Evolutionary conservation across 2,329 filamentous ascomycete species (phyloP), one percentile per base, ranked within the genome.

Genomic region (Paradendryphiella salina): DNA sequence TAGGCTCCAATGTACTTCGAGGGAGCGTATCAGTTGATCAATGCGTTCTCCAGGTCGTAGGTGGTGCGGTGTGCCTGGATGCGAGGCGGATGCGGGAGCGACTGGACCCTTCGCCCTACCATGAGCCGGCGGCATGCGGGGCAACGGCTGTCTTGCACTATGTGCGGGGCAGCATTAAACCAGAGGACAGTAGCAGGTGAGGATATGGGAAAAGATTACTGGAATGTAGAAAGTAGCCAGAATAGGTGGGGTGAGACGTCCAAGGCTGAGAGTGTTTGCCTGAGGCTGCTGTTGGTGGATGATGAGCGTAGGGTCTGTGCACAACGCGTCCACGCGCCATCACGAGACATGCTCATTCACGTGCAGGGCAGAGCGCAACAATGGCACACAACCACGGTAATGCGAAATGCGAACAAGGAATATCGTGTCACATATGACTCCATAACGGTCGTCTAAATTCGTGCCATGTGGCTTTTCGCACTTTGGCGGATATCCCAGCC

Each of bases 401-500:
- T 31, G 13, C 23, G 17, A 18, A 36, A 33, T 31, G 31, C 36
- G 31, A 31, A 20, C 29, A 37, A 47, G 39, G 38, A 50, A 46
- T 23, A 39, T 46, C 21, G 29, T 53, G 45, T 50, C 54, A 35
- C 28, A 31, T 54, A 50, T 60, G 57, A 58, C 52, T 56, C 46
- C 44, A 44, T 46, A 40, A 57, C 50, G 50, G 57, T 59, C 58
- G 56, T 65, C 53, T 67, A 68, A 59, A 66, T 65, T 68, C 59
- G 60, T 68, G 52, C 44, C 49, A 36, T 63, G 32, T 21, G 57
- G 61, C 61, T 72, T 72, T 69, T 68, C 54, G 63, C 65, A 63
- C 59, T 63, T 51, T 62, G 59, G 61, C 60, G 61, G 61, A 71
- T 68, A 70, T 69, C 45, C 62, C 66, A 56, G 64, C 64, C 57